A percentile compares a stretch with the other conserved stretches of the same genome.
Evolutionary conservation across 2,329 filamentous ascomycete species (phyloP).

Genomic region (Leptographium procerum): DNA sequence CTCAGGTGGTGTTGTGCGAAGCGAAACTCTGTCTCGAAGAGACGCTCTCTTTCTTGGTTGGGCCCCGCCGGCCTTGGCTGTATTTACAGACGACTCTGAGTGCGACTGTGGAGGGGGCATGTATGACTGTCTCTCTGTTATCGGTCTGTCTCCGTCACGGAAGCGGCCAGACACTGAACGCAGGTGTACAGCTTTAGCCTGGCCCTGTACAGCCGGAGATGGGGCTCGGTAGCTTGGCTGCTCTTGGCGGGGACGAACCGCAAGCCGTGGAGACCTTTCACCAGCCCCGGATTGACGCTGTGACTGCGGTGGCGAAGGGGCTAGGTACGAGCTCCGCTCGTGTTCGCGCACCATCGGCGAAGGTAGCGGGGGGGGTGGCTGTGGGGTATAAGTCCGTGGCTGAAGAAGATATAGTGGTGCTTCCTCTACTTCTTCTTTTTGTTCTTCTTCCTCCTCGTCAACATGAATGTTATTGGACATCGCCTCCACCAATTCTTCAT

Average conservation of each 20-base stretch:
- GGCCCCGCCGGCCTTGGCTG: not conserved
- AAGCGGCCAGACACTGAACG: not conserved
- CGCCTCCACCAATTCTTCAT: not conserved
- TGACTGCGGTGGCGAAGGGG: not conserved
- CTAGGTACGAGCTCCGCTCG: not conserved
- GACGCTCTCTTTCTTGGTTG: constrained; percentile 26
- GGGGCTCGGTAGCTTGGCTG: not conserved
- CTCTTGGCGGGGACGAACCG: not conserved
- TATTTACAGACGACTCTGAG: not conserved
- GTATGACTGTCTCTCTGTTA: not conserved
- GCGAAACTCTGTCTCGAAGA: constrained; percentile 40
- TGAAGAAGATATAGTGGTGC: constrained; percentile 39
- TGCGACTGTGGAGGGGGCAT: not conserved
- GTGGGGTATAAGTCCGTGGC: constrained; percentile 46
- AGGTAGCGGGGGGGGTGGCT: constrained; percentile 33
- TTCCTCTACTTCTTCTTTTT: not conserved
- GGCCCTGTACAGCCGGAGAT: not conserved
- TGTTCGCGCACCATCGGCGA: constrained; percentile 30
- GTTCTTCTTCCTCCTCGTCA: not conserved
- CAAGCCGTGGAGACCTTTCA: not conserved
- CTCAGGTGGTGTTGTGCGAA: constrained; percentile 39
- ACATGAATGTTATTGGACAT: too few species aligned
- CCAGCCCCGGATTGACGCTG: not conserved
- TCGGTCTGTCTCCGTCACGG: not conserved
- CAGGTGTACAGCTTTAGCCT: not conserved